Base-by-base conservation (phyloP, 148 eudicot genomes). In the Simmondsia chinensis region DNA sequence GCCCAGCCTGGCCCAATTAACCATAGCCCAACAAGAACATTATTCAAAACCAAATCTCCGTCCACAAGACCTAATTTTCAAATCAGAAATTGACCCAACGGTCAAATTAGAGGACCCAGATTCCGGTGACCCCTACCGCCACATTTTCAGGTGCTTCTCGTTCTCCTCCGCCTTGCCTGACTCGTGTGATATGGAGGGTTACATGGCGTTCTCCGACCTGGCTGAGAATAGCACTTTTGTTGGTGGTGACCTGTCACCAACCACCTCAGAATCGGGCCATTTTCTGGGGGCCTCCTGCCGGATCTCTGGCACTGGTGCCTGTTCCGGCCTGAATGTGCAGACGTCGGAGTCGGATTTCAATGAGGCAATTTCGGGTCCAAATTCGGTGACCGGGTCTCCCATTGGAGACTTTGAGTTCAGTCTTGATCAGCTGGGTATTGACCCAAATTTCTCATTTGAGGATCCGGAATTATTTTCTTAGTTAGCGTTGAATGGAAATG, bases 301-400 rank as follows among this genome's bases (percentile, higher is more conserved):
- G 10, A 16, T 44, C 7, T 23, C 22, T 23, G 31, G 38, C 20
- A 33, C 59, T 15, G 48, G 55, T 2, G 1, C 17, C 15, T n/a
- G n/a, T n/a, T n/a, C n/a, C 4, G 64, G 50, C 21, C 39, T 63
- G 15, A 34, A 46, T 14, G 46, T 60, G 5, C 77, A 48, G 17
- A 62, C 49, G 6, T 52, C 70, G 2, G 83, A 65, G 12, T 63
- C 70, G 18, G 82, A 71, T 39, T 23, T 49, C n/a, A 50, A 42
- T 35, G 75, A 69, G 30, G 40, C 64, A 5, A 19, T 59, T 19
- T 75, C 78, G 12, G 74, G 64, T 37, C 76, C 69, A 17, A 58
- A 57, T 21, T 77, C 85, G 51, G 64, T 57, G 12, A 27, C 51
- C 17, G 61, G 72, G 37, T 74, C 91, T 2, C 72, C 80, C 0